Evolutionary conservation across 164 flowering plant genomes (phyloP).

Genomic region (Tinospora cordifolia): DNA sequence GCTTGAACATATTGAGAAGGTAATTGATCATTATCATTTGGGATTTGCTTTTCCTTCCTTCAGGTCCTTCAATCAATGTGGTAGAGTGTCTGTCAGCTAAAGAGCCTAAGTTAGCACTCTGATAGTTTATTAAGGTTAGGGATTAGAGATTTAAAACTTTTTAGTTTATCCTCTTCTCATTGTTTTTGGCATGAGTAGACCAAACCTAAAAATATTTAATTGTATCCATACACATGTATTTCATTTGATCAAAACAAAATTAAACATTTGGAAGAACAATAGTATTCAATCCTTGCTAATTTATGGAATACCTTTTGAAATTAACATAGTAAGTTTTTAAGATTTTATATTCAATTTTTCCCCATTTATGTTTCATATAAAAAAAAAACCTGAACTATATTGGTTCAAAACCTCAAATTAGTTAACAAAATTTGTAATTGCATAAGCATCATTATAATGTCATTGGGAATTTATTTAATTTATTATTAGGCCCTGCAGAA

Average conservation of each 20-base stretch:
- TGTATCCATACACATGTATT: background rate
- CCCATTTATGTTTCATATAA: background rate
- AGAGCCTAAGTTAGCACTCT: background rate
- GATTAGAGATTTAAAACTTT: background rate
- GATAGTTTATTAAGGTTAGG: background rate
- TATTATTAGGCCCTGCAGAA: too few species aligned
- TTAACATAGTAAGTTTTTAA: too few species aligned
- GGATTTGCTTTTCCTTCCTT: background rate
- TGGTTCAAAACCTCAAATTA: background rate
- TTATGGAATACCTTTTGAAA: too few species aligned
- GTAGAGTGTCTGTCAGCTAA: too few species aligned
- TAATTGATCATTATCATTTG: conserved; percentile 20
- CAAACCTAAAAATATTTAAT: background rate
- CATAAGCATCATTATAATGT: too few species aligned
- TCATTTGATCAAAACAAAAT: background rate
- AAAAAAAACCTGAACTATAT: background rate
- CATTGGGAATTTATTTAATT: too few species aligned
- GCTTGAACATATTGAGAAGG: conserved; percentile 95
- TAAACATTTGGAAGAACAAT: background rate
- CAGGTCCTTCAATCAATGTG: background rate
- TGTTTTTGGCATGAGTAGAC: background rate
- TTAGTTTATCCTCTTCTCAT: background rate
- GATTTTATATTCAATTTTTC: too few species aligned
- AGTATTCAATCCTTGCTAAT: too few species aligned
- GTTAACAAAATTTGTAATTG: background rate